Evolutionary conservation across 495 filamentous ascomycete species (phyloP).

Genomic region (Lepraria neglecta): DNA sequence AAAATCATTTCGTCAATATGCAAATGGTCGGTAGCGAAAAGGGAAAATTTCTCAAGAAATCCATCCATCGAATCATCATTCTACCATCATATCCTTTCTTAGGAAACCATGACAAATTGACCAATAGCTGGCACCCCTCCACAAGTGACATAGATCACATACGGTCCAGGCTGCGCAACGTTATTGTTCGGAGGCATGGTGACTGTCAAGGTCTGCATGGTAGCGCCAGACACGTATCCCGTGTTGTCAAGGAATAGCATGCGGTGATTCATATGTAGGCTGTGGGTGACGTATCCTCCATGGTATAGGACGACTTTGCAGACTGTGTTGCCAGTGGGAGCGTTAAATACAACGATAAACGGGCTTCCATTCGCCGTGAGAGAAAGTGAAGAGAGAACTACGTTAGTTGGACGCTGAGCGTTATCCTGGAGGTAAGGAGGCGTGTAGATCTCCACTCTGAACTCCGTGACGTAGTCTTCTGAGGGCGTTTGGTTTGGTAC

Average conservation of each 20-base stretch:
- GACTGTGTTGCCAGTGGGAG: constrained; percentile 33
- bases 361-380: constrained; percentile 40
- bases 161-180: constrained; percentile 53
- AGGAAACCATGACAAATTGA: constrained; percentile 42
- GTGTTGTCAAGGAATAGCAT: constrained; percentile 49
- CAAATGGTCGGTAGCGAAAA: not conserved
- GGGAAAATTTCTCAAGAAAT: not conserved
- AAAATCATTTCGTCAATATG: no score
- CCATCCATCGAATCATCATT: not conserved
- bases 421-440: constrained; percentile 55
- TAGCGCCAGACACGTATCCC: constrained; percentile 40
- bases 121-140: constrained; percentile 56
- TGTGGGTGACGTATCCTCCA: constrained; percentile 57
- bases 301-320: constrained; percentile 51
- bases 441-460: constrained; percentile 55
- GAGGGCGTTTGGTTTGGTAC: constrained; percentile 30
- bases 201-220: constrained; percentile 44
- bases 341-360: constrained; percentile 46
- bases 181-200: constrained; percentile 50
- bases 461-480: constrained; percentile 48
- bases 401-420: constrained; percentile 42
- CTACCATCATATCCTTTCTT: not conserved
- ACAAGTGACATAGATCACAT: constrained; percentile 53
- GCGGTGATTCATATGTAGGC: constrained; percentile 57
- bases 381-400: constrained; percentile 37